Base-by-base conservation (phyloP, 805 yeast genomes). In the Kodamaea hsintzibuensis region DNA sequence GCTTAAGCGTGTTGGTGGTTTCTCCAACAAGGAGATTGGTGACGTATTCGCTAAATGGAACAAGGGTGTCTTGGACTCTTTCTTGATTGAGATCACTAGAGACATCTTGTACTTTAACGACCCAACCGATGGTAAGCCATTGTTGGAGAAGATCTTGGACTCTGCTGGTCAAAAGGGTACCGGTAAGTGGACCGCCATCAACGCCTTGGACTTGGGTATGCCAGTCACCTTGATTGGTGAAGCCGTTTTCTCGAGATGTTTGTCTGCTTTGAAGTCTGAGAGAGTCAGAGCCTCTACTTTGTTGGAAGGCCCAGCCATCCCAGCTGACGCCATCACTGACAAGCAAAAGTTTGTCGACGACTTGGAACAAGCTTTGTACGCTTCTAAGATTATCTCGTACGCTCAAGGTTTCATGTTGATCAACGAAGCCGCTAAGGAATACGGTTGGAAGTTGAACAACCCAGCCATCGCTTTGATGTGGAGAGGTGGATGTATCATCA, bases 401-500 rank as follows among this genome's bases (percentile, higher is more conserved):
- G 96, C 98, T 65, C 99, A 93, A 83, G 99, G 99, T 76, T 93
- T 93, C 89, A 95, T 93, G 98, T 84, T 93, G 74, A 91, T 93
- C 80, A 90, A 96, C 77, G 97, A 93, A 79, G 98, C 98, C 66
- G 98, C 97, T 64, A 87, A 84, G 78, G 96, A 91, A 76, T 93
- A 91, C 84, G 86, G 86, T 70, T 93, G 99, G 99, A 86, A 89
- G 77, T 83, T 93, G 74, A 95, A 93, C 88, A 89, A 90, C 86
- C 97, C 98, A 66, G 95, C 96, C 57, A 95, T 95, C 68, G 98
- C 98, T 65, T 84, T 95, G 69, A 93, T 93, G 98, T 93, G 99
- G 99, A 88, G 99, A 85, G 99, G 99, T 82, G 99, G 99, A 68
- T 93, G 99, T 84, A 93, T 93, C 77, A 93, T 93, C 80, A 90